Base-by-base conservation (phyloP, 441 rosid species). In the Caryocar brasiliense region DNA sequence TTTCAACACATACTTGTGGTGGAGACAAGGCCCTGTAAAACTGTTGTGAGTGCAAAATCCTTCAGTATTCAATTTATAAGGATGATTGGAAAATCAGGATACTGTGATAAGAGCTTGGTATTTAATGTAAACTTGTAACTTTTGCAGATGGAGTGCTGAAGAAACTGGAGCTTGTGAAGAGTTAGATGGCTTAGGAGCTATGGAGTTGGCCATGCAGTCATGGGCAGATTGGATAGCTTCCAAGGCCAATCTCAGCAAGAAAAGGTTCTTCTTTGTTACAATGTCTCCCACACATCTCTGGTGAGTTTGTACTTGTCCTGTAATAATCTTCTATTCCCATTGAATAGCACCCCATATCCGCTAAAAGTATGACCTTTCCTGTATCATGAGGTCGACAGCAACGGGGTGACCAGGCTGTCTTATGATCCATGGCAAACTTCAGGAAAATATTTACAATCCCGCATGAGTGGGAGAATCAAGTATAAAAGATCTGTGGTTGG, bases 11-110 rank as follows among this genome's bases (percentile, higher is more conserved):
- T 91, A 91, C 66, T 70, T 91, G 72, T 91, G 98, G 98, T 91
- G 98, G 98, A 87, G 98, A 69, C 96, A 81, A 70, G 95, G 80
- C 47, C 84, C 96, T 15, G 81, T 92, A 36, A 92, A 87, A 81
- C 68, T 92, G 37, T 65, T 58, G 98, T 87, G 57, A 71, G 86
- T 75, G 15, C 19, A 5, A 23, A 23, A 18, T 18, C 36, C 42
- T 50, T 12, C 12, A 17, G 29, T n/a, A 54, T 61, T 32, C 11
- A 39, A 17, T 35, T 55, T 47, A 14, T 38, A 28, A 40, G 40
- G 9, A 14, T n/a, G 33, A 21, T 19, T 6, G 35, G 3, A 12
- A 20, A 27, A 23, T 1, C 52, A 4, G 12, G 18, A n/a, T n/a
- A n/a, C n/a, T n/a, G n/a, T 19, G 25, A 14, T 27, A 24, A 13